These are phyloP conservation scores for Boletus sp. DNA, from an alignment of 768 basidiomycete genomes.

Conservation along the genomic window DNA sequence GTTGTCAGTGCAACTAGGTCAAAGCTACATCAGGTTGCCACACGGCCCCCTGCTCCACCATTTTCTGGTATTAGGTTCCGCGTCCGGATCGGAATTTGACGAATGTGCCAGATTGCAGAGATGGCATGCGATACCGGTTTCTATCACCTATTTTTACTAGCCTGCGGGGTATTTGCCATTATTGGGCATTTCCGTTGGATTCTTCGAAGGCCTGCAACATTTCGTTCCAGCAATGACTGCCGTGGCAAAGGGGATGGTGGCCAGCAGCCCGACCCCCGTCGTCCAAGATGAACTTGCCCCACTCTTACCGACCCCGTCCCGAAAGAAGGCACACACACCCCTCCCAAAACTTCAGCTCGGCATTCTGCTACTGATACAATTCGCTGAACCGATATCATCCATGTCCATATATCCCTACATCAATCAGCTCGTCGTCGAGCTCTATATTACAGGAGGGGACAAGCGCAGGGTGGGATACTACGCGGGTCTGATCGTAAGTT, in stretches of 20 bases:
- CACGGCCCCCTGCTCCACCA: too few relatives aligned
- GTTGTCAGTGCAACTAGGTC: too few relatives aligned
- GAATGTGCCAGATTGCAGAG: too few relatives aligned
- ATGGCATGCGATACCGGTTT: too few relatives aligned
- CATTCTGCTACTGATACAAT: constrained; percentile 35
- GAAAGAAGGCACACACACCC: constrained; percentile 24
- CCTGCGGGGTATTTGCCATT: too few relatives aligned
- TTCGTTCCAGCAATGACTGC: background rate
- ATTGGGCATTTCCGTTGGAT: too few relatives aligned
- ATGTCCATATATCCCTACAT: constrained; percentile 49
- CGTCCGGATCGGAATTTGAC: too few relatives aligned
- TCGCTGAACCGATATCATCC: constrained; percentile 37
- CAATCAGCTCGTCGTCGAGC: constrained; percentile 39
- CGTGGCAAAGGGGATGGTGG: background rate
- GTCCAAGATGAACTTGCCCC: constrained; percentile 15
- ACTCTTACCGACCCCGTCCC: background rate
- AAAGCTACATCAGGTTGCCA: too few relatives aligned
- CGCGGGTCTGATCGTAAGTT: constrained; percentile 62
- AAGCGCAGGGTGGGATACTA: constrained; percentile 51
- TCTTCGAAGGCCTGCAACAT: background rate
- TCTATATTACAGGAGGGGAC: constrained; percentile 27
- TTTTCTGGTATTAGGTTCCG: too few relatives aligned
- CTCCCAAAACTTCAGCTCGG: constrained; percentile 40
- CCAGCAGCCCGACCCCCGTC: background rate
- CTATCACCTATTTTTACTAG: too few relatives aligned